phyloP scores from a whole-genome alignment of 2,329 filamentous ascomycete species.

The Diaporthe sp. region DNA sequence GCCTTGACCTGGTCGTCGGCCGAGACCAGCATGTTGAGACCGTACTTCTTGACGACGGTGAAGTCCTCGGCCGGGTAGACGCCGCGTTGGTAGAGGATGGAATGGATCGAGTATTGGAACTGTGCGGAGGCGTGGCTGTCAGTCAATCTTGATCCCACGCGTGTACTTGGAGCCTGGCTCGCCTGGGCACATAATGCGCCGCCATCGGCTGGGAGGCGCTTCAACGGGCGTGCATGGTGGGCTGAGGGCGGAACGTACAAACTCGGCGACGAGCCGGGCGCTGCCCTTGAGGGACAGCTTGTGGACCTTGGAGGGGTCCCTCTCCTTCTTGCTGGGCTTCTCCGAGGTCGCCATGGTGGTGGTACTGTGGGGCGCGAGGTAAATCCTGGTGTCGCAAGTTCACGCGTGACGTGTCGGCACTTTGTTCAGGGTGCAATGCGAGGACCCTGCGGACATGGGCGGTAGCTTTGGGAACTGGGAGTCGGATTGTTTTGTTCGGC shows the following conservation, averaged over 20 bases:
- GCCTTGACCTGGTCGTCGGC: conserved; percentile 98
- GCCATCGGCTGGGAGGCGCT: neutral
- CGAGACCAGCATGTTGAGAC: conserved; percentile 96
- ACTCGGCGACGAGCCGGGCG: conserved; percentile 92
- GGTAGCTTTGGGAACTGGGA: neutral
- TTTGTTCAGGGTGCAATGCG: conserved; percentile 1
- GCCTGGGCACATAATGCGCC: neutral
- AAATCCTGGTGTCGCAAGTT: neutral
- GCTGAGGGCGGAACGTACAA: conserved; percentile 69
- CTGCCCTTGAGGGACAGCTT: conserved; percentile 90
- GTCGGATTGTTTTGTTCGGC: conserved; percentile 14
- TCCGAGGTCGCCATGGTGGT: conserved; percentile 35
- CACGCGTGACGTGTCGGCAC: conserved; percentile 14
- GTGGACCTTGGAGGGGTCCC: conserved; percentile 89
- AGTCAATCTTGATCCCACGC: conserved; percentile 35
- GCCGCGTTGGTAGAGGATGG: conserved; percentile 88
- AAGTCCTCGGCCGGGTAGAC: conserved; percentile 97
- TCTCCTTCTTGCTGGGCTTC: conserved; percentile 50
- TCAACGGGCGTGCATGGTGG: neutral
- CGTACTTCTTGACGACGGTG: conserved; percentile 98
- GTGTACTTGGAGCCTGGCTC: neutral
- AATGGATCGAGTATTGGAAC: conserved; percentile 99
- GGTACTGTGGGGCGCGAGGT: neutral
- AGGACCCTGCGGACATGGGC: neutral
- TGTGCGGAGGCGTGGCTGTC: conserved; percentile 43